Evolutionary conservation across 306 rosid species (phyloP), one percentile per base, ranked within the genome.

Genomic region (Prosopis cineraria): DNA sequence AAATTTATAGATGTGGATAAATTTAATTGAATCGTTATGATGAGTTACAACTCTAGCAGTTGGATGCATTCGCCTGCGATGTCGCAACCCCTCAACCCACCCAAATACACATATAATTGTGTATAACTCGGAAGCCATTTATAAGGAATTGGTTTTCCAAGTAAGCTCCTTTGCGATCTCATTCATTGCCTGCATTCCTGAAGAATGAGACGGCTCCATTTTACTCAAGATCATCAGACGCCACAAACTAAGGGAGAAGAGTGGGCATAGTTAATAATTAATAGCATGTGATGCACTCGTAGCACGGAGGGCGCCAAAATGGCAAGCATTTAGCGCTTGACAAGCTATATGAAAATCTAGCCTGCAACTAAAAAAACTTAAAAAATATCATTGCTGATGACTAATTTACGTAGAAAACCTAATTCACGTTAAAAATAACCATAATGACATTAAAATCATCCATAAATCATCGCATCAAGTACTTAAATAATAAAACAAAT

Each of bases 131-230:
- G 14, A 64, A 53, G 20, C 22, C 66, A 50, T 74, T 56, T 37
- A 12, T 30, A 48, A 48, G 34, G 43, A 78, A 83, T 25, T 68
- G 68, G 17, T 17, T 63, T 33, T 45, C 45, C 25, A 72, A 31
- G 68, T 2, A 73, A 59, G 74, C 72, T 77, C 67, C 4, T 27
- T 27, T 2, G 25, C 22, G 72, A 16, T 55, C 50, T 11, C 78
- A 10, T 34, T 36, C 36, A 12, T 34, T 47, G 68, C 53, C 41
- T 11, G n/a, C 55, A n/a, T 48, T 33, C 11, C 33, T 14, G 12
- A 48, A 14, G 13, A 34, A 10, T 36, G 25, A 64, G 33, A 64
- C 29, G 65, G 58, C 25, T 8, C 11, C 44, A 70, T 62, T 37
- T 3, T 37, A 64, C n/a, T 29, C 45, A 30, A 52, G 60, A 3